Conservation (phyloP, 306 rosid genomes). For the Psophocarpus tetragonolobus region DNA sequence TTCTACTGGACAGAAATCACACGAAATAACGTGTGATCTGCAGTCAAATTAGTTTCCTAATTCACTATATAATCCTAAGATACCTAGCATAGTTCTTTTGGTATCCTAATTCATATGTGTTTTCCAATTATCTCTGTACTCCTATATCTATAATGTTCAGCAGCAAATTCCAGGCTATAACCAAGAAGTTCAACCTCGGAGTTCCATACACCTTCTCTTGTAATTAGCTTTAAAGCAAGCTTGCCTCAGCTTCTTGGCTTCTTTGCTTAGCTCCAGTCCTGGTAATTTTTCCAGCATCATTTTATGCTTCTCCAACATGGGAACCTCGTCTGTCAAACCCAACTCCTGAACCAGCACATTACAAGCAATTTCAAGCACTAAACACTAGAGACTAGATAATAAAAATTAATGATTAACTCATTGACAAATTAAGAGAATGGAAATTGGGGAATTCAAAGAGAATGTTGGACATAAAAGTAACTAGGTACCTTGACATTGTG, state of each 20-base stretch:
- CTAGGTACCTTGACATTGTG: slow-evolving; percentile 58
- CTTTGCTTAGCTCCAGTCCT: slow-evolving; percentile 47
- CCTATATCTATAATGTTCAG: neutral
- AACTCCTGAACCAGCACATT: slow-evolving; percentile 49
- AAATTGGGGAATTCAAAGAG: no score
- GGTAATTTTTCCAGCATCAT: slow-evolving; percentile 58
- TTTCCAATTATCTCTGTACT: neutral
- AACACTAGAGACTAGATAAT: neutral
- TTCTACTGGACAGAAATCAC: neutral
- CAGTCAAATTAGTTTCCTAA: slow-evolving; percentile 23
- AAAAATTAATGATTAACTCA: neutral
- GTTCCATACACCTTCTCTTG: slow-evolving; percentile 45
- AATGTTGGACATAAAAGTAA: neutral
- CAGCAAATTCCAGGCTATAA: neutral
- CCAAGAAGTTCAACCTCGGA: neutral
- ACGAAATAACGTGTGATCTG: neutral
- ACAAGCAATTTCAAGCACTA: neutral
- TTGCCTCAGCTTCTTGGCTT: slow-evolving; percentile 75
- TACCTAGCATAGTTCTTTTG: neutral
- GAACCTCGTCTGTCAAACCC: slow-evolving; percentile 60
- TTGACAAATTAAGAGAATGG: neutral
- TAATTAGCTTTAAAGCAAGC: slow-evolving; percentile 71
- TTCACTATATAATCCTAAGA: neutral
- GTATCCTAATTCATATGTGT: neutral
- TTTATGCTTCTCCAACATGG: slow-evolving; percentile 59